Evolutionary conservation across 2,329 filamentous ascomycete genomes (phyloP), one percentile per base, ranked within the genome.

Genomic region (Albophoma yamanashiensis): DNA sequence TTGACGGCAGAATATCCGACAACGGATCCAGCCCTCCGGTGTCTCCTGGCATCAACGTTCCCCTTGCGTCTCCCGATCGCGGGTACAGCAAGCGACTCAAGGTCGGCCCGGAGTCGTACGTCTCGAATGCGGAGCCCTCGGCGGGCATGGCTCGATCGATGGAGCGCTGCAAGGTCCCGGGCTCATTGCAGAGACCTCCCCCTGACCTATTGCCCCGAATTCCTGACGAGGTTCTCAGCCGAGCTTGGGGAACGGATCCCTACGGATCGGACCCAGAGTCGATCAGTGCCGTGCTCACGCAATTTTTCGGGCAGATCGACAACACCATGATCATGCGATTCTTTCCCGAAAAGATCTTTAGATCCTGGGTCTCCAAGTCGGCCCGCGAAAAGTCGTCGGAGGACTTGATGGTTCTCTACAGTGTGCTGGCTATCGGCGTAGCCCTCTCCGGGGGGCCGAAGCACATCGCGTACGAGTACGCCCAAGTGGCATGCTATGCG

Each of bases 401-500:
- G 68, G 77, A 78, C 65, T 68, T 73, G 71, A 80, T 76, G 75
- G 75, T 76, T 64, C 73, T 75, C 59, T 79, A 77, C 73, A 79
- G 73, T 64, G 73, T 74, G 58, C 70, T 77, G 56, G 74, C 74
- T 40, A 66, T 75, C 38, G 74, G 76, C 11, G 69, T 75, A 40
- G 67, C 70, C n/a, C 63, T 75, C 27, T 74, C 75, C n/a, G 73
- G 69, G 43, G 75, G 74, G 8, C 68, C 71, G 1, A 72, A 70
- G 59, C 64, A 69, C 27, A 73, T 74, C 45, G 74, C 74, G 8
- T 70, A 67, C 56, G 73, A 76, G 59, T 77, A 77, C 57, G 74
- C 75, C 4, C 75, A 77, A 43, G 81, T 87, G 57, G 84, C 85
- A 4, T 76, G 81, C 56, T 83, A 83, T 66, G 85, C 84, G 4